Evolutionary conservation across 192 early-diverging fungal species (phyloP).

Genomic region (Coemansia sp.): DNA sequence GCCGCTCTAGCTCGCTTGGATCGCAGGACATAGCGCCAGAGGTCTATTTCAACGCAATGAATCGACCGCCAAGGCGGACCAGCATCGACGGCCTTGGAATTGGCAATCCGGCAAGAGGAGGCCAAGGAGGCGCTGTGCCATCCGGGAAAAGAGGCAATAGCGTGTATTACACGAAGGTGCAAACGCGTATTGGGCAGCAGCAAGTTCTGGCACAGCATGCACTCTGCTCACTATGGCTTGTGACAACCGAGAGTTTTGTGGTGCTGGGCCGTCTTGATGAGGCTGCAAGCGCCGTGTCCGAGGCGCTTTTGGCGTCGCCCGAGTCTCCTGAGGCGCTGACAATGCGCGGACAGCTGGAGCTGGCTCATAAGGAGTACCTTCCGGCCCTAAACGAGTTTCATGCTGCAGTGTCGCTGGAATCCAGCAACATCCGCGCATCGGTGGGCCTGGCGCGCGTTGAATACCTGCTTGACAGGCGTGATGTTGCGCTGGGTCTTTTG

Average conservation of each 20-base stretch:
- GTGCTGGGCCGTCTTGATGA: constrained; percentile 38
- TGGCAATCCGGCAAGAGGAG: neutral
- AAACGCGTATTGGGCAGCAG: constrained; percentile 31
- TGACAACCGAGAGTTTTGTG: constrained; percentile 36
- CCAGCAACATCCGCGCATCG: constrained; percentile 42
- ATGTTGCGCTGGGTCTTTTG: constrained; percentile 51
- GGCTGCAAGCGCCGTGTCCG: constrained; percentile 32
- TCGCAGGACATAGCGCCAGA: constrained; percentile 32
- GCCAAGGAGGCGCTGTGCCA: constrained; percentile 2
- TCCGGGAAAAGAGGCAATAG: constrained; percentile 12
- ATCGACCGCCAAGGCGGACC: constrained; percentile 13
- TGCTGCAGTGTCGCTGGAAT: constrained; percentile 46
- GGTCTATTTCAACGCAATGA: constrained; percentile 38
- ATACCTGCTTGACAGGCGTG: constrained; percentile 42
- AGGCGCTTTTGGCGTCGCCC: constrained; percentile 48
- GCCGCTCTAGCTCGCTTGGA: constrained; percentile 17
- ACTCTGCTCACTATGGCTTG: constrained; percentile 49
- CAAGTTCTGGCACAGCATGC: constrained; percentile 35
- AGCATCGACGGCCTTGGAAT: constrained; percentile 8
- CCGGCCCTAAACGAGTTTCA: constrained; percentile 52
- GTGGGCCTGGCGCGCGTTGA: constrained; percentile 48
- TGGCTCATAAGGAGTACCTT: constrained; percentile 23
- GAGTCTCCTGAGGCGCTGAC: constrained; percentile 50
- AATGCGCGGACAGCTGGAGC: constrained; percentile 46
- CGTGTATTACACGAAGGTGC: constrained; percentile 43